phyloP scores from a whole-genome alignment of 1,139 yeast species.

The Yamadazyma atmosphaerica region DNA sequence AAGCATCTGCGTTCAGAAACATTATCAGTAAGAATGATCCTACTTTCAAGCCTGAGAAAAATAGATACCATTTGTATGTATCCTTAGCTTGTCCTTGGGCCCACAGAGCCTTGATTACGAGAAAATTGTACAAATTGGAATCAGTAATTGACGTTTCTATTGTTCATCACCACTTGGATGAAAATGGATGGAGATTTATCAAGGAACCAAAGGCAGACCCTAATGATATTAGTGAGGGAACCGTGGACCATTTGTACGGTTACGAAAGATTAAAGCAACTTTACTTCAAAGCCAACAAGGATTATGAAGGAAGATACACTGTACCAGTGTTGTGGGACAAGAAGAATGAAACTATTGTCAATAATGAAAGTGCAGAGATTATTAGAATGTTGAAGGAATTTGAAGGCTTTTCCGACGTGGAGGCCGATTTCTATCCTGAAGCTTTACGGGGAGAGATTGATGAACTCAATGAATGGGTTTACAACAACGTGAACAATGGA shows the following conservation, averaged over 20 bases:
- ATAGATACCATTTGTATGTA: slow-evolving; percentile 85
- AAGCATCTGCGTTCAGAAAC: slow-evolving; percentile 52
- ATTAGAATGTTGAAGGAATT: slow-evolving; percentile 73
- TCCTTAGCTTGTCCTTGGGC: slow-evolving; percentile 97
- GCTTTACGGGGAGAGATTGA: slow-evolving; percentile 59
- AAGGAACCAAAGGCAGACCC: slow-evolving; percentile 27
- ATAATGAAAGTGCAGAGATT: slow-evolving; percentile 87
- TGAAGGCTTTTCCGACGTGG: slow-evolving; percentile 47
- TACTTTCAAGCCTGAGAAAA: slow-evolving; percentile 68
- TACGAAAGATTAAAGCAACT: slow-evolving; percentile 63
- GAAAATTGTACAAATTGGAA: slow-evolving; percentile 77
- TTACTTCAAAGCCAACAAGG: slow-evolving; percentile 73
- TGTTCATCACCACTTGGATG: slow-evolving; percentile 88
- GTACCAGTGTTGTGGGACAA: slow-evolving; percentile 95
- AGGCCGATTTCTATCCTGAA: slow-evolving; percentile 66
- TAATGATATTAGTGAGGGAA: slow-evolving; percentile 50
- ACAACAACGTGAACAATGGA: slow-evolving; percentile 86
- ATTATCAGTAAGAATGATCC: slow-evolving; percentile 58
- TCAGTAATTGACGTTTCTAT: slow-evolving; percentile 65
- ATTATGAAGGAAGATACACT: slow-evolving; percentile 79
- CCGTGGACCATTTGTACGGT: slow-evolving; percentile 66
- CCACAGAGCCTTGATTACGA: slow-evolving; percentile 75
- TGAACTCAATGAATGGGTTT: slow-evolving; percentile 79
- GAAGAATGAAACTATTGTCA: slow-evolving; percentile 77
- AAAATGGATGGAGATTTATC: slow-evolving; percentile 81